Evolutionary conservation across 345 rosid genomes (phyloP).

Genomic region (Dipteronia dyeriana): DNA sequence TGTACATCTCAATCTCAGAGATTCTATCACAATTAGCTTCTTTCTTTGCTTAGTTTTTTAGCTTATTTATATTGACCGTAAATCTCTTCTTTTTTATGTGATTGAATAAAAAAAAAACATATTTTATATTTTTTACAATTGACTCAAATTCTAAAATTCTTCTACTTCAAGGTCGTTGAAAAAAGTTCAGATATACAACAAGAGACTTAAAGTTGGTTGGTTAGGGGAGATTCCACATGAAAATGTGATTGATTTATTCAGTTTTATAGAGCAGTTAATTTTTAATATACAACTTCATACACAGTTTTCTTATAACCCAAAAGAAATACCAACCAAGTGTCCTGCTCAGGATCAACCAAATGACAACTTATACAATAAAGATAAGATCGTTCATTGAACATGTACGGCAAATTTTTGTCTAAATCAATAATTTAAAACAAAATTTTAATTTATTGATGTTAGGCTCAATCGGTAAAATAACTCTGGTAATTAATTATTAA

Average conservation of each 20-base stretch:
- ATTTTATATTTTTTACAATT: no score
- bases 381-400: not conserved
- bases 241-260: not conserved
- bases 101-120: no score
- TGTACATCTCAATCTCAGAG: no score
- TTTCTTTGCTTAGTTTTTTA: no score
- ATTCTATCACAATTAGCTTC: no score
- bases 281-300: not conserved
- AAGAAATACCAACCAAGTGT: not conserved
- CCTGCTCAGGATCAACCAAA: not conserved
- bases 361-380: not conserved
- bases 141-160: no score
- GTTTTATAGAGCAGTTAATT: not conserved
- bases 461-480: no score
- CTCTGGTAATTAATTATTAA: no score
- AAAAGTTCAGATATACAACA: not conserved
- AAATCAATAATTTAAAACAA: not conserved
- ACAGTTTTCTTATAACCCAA: not conserved
- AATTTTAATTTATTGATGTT: not conserved
- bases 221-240: not conserved
- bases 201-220: not conserved
- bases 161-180: not conserved
- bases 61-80: no score
- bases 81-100: no score
- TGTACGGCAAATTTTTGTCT: not conserved